Conservation (phyloP, 495 filamentous ascomycete genomes). For the Penicillium soppii region DNA sequence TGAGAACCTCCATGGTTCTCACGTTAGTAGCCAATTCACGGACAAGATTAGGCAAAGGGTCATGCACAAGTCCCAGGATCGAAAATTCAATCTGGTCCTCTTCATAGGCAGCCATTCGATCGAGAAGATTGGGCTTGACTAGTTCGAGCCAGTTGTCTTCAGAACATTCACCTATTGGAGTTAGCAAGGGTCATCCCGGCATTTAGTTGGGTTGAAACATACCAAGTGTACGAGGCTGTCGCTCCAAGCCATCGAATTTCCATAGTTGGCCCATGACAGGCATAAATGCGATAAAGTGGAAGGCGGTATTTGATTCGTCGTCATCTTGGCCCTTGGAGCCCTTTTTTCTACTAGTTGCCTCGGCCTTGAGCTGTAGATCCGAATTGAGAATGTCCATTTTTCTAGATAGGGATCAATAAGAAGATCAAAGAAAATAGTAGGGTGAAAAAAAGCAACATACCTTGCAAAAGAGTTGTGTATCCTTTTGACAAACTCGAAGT, state of each 20-base stretch:
- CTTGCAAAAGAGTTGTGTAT: conserved; percentile 86
- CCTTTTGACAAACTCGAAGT: conserved; percentile 72
- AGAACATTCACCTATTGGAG: conserved; percentile 31
- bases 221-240: conserved; percentile 71
- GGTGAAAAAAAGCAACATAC: conserved; percentile 49
- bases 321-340: conserved; percentile 33
- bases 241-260: conserved; percentile 86
- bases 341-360: conserved; percentile 50
- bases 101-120: conserved; percentile 53
- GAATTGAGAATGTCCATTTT: conserved; percentile 77
- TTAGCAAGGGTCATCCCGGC: not conserved
- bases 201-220: conserved; percentile 18
- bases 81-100: conserved; percentile 59
- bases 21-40: conserved; percentile 48
- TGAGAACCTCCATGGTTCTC: conserved; percentile 34
- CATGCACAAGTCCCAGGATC: conserved; percentile 52
- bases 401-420: conserved; percentile 25
- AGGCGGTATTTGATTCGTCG: conserved; percentile 54
- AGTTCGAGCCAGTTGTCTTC: conserved; percentile 50
- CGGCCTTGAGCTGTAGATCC: conserved; percentile 67
- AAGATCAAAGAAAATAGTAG: not conserved
- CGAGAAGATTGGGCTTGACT: conserved; percentile 45
- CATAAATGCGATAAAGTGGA: conserved; percentile 90
- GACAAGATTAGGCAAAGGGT: conserved; percentile 46
- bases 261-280: conserved; percentile 73